A percentile compares a stretch with the other conserved stretches of the same genome.
phyloP scores from a whole-genome alignment of 2,329 filamentous ascomycete genomes.

The Apiospora sp. region DNA sequence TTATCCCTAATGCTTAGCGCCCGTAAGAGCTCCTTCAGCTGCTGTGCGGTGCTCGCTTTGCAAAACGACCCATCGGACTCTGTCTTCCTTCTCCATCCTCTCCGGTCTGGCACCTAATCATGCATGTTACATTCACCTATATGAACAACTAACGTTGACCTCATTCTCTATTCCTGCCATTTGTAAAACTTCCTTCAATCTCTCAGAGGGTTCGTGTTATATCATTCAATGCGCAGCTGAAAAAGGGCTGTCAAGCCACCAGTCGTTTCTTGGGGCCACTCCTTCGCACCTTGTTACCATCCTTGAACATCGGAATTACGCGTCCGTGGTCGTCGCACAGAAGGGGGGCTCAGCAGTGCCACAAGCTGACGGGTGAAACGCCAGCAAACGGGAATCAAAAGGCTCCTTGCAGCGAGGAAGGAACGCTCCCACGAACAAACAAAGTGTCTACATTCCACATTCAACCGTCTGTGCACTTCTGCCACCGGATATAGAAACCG shows the following conservation, averaged over 20 bases:
- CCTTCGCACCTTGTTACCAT: neutral
- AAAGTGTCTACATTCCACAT: neutral
- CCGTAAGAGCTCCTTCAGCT: conserved; percentile 8
- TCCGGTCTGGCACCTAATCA: neutral
- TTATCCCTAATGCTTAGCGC: neutral
- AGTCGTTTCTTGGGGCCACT: too few relatives aligned
- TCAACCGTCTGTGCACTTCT: neutral
- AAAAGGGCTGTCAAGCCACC: neutral
- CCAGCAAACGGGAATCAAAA: neutral
- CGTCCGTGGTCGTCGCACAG: neutral
- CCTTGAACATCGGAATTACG: neutral
- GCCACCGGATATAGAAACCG: neutral
- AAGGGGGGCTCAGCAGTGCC: conserved; percentile 1
- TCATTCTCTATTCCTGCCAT: neutral
- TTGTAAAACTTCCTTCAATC: neutral
- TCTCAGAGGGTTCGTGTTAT: neutral
- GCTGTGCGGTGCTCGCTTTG: neutral
- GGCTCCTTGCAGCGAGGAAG: neutral
- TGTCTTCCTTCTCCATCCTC: neutral
- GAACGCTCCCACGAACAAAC: neutral
- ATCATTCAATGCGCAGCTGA: neutral
- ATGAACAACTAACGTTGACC: neutral
- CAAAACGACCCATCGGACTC: neutral
- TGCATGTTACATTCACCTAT: neutral
- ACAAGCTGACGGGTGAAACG: neutral